Conservation (phyloP, 2,329 filamentous ascomycete genomes). For the Hypoxylon sp. region DNA sequence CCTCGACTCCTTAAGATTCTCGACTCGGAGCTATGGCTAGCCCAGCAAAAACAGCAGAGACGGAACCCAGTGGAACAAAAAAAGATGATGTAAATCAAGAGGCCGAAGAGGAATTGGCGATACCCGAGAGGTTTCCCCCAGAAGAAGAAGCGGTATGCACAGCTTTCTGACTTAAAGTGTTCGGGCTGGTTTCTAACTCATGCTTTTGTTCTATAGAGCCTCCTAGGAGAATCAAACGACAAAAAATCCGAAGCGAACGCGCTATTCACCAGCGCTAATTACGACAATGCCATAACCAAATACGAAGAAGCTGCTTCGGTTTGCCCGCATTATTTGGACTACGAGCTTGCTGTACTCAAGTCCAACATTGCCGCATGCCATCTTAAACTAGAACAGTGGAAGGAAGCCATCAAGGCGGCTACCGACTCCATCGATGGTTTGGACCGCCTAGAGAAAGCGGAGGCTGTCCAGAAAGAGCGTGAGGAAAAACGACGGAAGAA, state of each 20-base stretch:
- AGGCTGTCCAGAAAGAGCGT: slow-evolving; percentile 53
- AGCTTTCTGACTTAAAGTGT: slow-evolving; percentile 11
- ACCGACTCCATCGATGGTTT: slow-evolving; percentile 80
- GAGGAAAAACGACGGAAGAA: slow-evolving; percentile 64
- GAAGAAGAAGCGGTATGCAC: slow-evolving; percentile 70
- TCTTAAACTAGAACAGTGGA: slow-evolving; percentile 88
- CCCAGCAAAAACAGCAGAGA: slow-evolving; percentile 29
- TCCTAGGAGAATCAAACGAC: slow-evolving; percentile 78
- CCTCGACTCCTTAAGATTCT: not conserved
- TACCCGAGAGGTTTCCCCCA: slow-evolving; percentile 62
- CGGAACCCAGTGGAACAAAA: slow-evolving; percentile 26
- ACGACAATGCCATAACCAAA: slow-evolving; percentile 81
- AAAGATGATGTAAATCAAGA: slow-evolving; percentile 39
- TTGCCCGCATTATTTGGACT: slow-evolving; percentile 88
- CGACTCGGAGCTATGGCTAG: slow-evolving; percentile 34
- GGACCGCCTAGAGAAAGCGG: slow-evolving; percentile 68
- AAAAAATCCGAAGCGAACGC: slow-evolving; percentile 84
- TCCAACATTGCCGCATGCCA: slow-evolving; percentile 93
- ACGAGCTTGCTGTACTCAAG: slow-evolving; percentile 87
- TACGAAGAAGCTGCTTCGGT: slow-evolving; percentile 85
- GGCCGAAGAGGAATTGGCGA: slow-evolving; percentile 51
- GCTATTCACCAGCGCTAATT: slow-evolving; percentile 80
- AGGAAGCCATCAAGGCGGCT: slow-evolving; percentile 81
- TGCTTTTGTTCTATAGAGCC: slow-evolving; percentile 61
- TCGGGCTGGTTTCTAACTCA: slow-evolving; percentile 15